A percentile compares a stretch with the other conserved stretches of the same genome.
These are phyloP conservation scores for Penicillium sp. DNA, from an alignment of 2,329 filamentous ascomycete species.

Conservation along the genomic window DNA sequence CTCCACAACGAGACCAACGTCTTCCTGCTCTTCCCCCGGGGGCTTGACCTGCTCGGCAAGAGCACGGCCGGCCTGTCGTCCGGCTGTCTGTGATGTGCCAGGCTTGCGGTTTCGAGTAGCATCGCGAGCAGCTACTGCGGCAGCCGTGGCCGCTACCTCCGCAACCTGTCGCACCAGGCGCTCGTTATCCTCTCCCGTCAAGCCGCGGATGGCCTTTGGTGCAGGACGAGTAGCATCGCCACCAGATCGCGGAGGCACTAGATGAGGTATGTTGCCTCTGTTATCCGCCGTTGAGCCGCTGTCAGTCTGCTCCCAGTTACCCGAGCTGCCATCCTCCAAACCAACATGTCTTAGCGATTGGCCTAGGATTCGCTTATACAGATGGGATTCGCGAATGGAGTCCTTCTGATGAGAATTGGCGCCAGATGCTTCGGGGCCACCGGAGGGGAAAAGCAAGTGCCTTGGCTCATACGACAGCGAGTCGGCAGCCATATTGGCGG, in stretches of 20 bases:
- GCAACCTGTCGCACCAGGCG: conserved; percentile 80
- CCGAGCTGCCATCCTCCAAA: conserved; percentile 56
- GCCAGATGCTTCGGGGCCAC: conserved; percentile 29
- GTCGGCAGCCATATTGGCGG: conserved; percentile 26
- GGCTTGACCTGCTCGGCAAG: conserved; percentile 36
- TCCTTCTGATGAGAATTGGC: conserved; percentile 52
- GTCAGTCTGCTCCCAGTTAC: conserved; percentile 31
- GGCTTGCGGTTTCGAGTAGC: conserved; percentile 56
- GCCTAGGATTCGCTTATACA: conserved; percentile 90
- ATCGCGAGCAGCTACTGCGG: conserved; percentile 81
- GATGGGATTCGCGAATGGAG: conserved; percentile 79
- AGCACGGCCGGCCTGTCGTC: conserved; percentile 37
- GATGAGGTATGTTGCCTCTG: conserved; percentile 56
- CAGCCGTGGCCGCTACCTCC: conserved; percentile 89
- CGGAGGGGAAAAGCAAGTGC: conserved; percentile 30
- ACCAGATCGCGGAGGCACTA: conserved; percentile 69
- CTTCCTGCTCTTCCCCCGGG: conserved; percentile 48
- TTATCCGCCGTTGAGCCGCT: conserved; percentile 20
- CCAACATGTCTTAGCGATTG: conserved; percentile 86
- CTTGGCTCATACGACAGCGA: conserved; percentile 36
- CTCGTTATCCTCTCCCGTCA: conserved; percentile 80
- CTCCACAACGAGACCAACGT: conserved; percentile 38
- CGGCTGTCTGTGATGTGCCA: conserved; percentile 39
- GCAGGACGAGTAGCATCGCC: conserved; percentile 39
- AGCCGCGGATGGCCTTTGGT: conserved; percentile 53